phyloP scores from a whole-genome alignment of 2,329 filamentous ascomycete genomes.

The Cyphellophora europaea region DNA sequence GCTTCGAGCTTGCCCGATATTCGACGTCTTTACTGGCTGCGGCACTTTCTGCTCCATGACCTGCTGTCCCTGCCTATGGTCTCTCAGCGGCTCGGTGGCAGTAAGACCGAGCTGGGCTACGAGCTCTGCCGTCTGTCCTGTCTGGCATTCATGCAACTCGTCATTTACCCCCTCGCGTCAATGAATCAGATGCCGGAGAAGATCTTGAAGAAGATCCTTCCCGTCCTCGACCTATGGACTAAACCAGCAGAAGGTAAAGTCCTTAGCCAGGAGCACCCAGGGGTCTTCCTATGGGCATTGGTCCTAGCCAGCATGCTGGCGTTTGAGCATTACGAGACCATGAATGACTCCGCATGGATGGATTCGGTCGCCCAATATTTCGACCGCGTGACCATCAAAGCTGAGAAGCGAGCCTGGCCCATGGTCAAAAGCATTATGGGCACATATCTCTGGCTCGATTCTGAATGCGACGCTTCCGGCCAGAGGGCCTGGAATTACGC shows the following conservation, averaged over 20 bases:
- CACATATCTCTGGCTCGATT: background rate
- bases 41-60: background rate
- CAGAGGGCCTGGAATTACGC: background rate
- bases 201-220: background rate
- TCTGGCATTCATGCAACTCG: conserved; percentile 26
- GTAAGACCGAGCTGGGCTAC: conserved; percentile 18
- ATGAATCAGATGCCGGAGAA: background rate
- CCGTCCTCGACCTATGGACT: background rate
- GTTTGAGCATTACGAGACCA: conserved; percentile 1
- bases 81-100: background rate
- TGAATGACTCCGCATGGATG: background rate
- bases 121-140: conserved; percentile 26
- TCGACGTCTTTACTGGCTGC: background rate
- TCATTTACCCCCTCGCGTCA: conserved; percentile 26
- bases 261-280: background rate
- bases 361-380: background rate
- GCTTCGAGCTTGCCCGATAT: background rate
- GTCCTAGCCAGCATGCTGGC: background rate
- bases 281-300: background rate
- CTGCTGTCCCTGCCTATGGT: background rate
- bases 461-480: background rate
- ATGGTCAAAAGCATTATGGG: conserved; percentile 1
- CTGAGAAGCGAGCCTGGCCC: background rate
- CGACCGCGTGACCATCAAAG: background rate
- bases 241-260: background rate